Percentiles rank a stretch among this genome's conserved stretches.
These are phyloP conservation scores for Globisporangium recalcitrans DNA, from an alignment of 352 stramenopile genomes.

Conservation along the genomic window DNA sequence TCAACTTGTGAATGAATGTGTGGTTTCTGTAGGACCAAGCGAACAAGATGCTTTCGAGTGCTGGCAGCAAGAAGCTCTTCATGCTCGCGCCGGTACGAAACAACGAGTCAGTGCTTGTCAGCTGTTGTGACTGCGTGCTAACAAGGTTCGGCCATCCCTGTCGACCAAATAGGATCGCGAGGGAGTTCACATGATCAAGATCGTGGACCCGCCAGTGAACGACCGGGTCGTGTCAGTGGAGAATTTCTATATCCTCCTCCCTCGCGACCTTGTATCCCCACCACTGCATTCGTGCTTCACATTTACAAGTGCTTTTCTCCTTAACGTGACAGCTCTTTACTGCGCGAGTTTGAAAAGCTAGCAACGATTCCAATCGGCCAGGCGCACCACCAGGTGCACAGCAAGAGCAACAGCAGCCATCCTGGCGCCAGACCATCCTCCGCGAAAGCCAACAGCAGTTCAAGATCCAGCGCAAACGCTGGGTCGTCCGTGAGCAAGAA, in stretches of 20 bases:
- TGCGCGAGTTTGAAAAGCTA: constrained; percentile 70
- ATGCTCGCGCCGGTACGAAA: constrained; percentile 34
- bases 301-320: constrained; percentile 17
- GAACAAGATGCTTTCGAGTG: constrained; percentile 59
- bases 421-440: background rate
- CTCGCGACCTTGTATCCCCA: background rate
- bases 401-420: constrained; percentile 6
- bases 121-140: background rate
- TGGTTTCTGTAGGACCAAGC: constrained; percentile 42
- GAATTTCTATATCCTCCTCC: constrained; percentile 66
- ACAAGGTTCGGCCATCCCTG: background rate
- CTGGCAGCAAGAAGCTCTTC: constrained; percentile 46
- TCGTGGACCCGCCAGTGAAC: constrained; percentile 30
- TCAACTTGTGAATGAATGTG: background rate
- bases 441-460: constrained; percentile 3
- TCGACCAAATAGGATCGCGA: constrained; percentile 44
- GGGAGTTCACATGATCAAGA: constrained; percentile 61
- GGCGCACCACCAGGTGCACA: constrained; percentile 13
- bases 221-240: constrained; percentile 63
- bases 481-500: background rate
- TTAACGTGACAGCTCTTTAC: constrained; percentile 40
- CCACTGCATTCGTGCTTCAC: background rate
- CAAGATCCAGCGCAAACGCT: background rate
- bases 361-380: constrained; percentile 58
- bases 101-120: background rate